Conservation (phyloP, 192 early-diverging fungal species). For the Mortierella antarctica region DNA sequence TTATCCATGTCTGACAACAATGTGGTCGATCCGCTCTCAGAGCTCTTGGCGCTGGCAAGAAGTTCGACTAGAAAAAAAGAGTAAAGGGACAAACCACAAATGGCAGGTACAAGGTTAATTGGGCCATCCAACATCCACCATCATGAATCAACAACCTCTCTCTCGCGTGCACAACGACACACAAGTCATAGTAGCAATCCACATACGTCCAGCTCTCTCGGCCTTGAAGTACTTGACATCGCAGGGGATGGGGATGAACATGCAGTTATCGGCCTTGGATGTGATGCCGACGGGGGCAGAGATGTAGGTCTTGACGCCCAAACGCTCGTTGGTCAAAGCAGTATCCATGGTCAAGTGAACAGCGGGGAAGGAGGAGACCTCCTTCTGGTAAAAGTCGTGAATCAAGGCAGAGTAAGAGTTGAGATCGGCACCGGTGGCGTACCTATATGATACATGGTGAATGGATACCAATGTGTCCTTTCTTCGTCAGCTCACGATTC, state of each 20-base stretch:
- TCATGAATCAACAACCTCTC: neutral
- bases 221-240: constrained; percentile 92
- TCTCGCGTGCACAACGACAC: neutral
- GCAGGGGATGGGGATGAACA: constrained; percentile 91
- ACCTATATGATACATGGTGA: constrained; percentile 47
- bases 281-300: constrained; percentile 82
- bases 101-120: neutral
- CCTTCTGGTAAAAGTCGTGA: constrained; percentile 84
- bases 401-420: constrained; percentile 78
- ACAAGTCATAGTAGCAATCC: neutral
- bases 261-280: constrained; percentile 79
- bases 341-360: constrained; percentile 93
- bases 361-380: constrained; percentile 78
- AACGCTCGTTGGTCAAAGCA: constrained; percentile 72
- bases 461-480: too few species aligned
- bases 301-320: constrained; percentile 80
- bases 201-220: constrained; percentile 84
- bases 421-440: constrained; percentile 75
- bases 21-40: constrained; percentile 61
- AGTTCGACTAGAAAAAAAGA: constrained; percentile 67
- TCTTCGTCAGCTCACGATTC: too few species aligned
- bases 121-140: neutral
- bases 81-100: neutral
- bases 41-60: constrained; percentile 70
- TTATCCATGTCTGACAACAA: constrained; percentile 92